A percentile compares a stretch with the other conserved stretches of the same genome.
These are phyloP conservation scores for Saccharata proteae DNA, from an alignment of 2,329 filamentous ascomycete species.

Conservation along the genomic window DNA sequence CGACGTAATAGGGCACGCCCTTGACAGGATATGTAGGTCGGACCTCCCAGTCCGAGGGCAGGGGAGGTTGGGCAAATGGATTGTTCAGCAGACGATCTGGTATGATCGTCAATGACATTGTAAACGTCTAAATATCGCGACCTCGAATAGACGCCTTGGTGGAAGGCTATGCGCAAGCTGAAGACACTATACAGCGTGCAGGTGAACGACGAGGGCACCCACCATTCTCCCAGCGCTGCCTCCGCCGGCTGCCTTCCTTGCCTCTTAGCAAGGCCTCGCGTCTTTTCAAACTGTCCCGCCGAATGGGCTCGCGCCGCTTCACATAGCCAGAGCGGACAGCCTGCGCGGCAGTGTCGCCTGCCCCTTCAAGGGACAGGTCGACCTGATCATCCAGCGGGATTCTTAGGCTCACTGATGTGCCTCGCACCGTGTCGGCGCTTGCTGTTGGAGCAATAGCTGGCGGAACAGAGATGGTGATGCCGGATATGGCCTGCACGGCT, in stretches of 20 bases:
- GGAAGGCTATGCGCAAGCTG: background rate
- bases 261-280: constrained; percentile 74
- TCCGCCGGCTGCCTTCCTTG: constrained; percentile 76
- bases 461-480: constrained; percentile 26
- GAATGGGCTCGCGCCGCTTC: constrained; percentile 41
- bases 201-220: constrained; percentile 9
- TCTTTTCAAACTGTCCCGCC: constrained; percentile 49
- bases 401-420: constrained; percentile 51
- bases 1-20: constrained; percentile 77
- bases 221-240: constrained; percentile 95
- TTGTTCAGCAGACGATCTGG: constrained; percentile 77
- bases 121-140: no score
- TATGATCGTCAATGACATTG: no score
- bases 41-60: constrained; percentile 71
- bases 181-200: background rate
- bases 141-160: no score
- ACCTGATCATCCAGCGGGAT: constrained; percentile 61
- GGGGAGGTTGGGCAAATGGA: constrained; percentile 72
- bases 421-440: no score
- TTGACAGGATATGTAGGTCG: constrained; percentile 69
- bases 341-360: constrained; percentile 26
- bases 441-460: constrained; percentile 14
- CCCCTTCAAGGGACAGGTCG: constrained; percentile 17
- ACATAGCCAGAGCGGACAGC: constrained; percentile 34
- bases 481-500: constrained; percentile 29